Conservation (phyloP, 2,329 filamentous ascomycete genomes). For the Fusarium robinianum region DNA sequence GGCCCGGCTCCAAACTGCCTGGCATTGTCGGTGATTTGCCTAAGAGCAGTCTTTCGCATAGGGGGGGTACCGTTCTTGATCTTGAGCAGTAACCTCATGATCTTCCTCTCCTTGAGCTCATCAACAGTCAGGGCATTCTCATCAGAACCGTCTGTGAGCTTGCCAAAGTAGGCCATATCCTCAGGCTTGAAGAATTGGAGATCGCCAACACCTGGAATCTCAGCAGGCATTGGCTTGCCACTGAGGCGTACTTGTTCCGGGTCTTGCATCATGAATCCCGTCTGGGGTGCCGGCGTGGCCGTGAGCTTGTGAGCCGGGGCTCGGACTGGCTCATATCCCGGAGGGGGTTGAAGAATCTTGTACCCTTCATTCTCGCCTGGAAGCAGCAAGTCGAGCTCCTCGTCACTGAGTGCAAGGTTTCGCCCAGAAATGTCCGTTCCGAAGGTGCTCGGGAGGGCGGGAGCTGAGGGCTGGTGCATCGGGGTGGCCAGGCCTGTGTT, state of each 20-base stretch:
- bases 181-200: conserved; percentile 98
- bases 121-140: conserved; percentile 92
- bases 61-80: conserved; percentile 99
- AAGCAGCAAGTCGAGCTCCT: conserved; percentile 90
- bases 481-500: conserved; percentile 77
- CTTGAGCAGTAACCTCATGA: conserved; percentile 94
- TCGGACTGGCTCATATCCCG: conserved; percentile 85
- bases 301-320: conserved; percentile 76
- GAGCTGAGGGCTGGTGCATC: conserved; percentile 69
- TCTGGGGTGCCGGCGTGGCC: conserved; percentile 73
- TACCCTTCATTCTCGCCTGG: conserved; percentile 89
- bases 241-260: conserved; percentile 80
- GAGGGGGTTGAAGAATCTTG: conserved; percentile 86
- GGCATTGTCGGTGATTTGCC: conserved; percentile 97
- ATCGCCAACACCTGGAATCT: conserved; percentile 95
- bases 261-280: conserved; percentile 97
- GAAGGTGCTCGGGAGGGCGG: conserved; percentile 63
- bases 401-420: conserved; percentile 84
- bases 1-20: conserved; percentile 92
- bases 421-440: conserved; percentile 80
- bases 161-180: conserved; percentile 98
- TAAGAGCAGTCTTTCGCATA: conserved; percentile 96
- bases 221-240: conserved; percentile 89
- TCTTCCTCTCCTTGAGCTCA: conserved; percentile 96
- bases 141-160: conserved; percentile 91